Base-by-base conservation (phyloP, 2,329 filamentous ascomycete species). In the Aspergillus candidus region DNA sequence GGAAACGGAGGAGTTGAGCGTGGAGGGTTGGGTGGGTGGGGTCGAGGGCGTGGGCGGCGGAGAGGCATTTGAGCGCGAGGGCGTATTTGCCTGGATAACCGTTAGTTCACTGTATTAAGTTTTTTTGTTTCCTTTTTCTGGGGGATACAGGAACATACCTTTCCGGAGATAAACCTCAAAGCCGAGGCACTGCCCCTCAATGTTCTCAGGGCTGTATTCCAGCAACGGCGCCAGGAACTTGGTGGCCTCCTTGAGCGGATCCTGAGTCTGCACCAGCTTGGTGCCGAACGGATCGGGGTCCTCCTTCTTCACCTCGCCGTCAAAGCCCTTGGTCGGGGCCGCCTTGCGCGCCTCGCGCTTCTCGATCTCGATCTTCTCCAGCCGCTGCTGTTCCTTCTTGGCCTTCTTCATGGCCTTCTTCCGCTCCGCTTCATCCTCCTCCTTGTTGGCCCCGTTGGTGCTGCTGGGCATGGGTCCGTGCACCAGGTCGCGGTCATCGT, bases 371-470 rank as follows among this genome's bases (percentile, higher is more conserved):
- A 87, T 84, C 59, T 87, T 83, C 65, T 90, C 86, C 30, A 84
- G 73, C 54, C 78, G 82, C 52, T 83, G 78, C 17, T 80, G 81
- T 57, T 91, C 88, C 63, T 87, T 93, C 69, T 84, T 88, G 1
- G 88, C 87, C 72, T 94, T 95, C 73, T 94, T 94, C 22, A 84
- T 76, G 0, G 86, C 88, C 73, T 91, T 94, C 73, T 91, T 94
- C 54, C 79, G 80, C 56, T 91, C 88, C 14, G 80, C 73, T 1
- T 80, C 69, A 35, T 76, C 72, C 47, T 70, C 61, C 13, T 69
- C 69, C 8, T 82, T 77, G 2, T 70, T 71, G 10, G 59, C 58
- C 2, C 70, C 73, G 27, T 74, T 72, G 18, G 69, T 64, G 8
- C 79, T 80, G 51, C 82, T 83, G 27, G 80, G 71, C 15, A 74